Evolutionary conservation across 768 basidiomycete species (phyloP).

Genomic region (Amanita subjunquillea): DNA sequence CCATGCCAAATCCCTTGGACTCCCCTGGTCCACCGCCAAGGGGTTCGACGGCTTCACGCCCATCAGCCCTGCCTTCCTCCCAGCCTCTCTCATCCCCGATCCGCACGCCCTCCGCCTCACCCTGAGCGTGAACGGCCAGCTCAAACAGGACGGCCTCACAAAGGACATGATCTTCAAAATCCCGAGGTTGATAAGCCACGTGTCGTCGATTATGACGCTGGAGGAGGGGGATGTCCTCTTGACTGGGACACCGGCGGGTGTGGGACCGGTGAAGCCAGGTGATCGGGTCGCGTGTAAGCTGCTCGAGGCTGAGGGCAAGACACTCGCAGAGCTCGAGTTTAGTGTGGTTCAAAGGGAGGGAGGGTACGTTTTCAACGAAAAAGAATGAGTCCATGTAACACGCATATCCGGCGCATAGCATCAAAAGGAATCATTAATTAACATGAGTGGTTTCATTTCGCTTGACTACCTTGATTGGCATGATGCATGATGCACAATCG

Average conservation of each 20-base stretch:
- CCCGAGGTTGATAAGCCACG: constrained; percentile 77
- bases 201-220: constrained; percentile 95
- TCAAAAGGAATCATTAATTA: no score
- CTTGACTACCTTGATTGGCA: no score
- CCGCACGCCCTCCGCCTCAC: constrained; percentile 68
- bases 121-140: constrained; percentile 44
- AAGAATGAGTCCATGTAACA: no score
- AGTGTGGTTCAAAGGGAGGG: constrained; percentile 54
- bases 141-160: constrained; percentile 79
- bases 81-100: constrained; percentile 57
- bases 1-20: constrained; percentile 79
- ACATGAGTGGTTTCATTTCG: no score
- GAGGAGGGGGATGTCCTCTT: constrained; percentile 93
- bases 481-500: no score
- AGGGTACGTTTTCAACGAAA: constrained; percentile 35
- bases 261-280: constrained; percentile 66
- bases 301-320: constrained; percentile 39
- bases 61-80: constrained; percentile 69
- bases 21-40: constrained; percentile 97
- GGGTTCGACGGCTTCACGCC: constrained; percentile 97
- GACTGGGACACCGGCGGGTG: constrained; percentile 88
- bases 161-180: constrained; percentile 90
- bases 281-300: constrained; percentile 66
- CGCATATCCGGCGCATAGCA: no score
- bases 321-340: constrained; percentile 57